phyloP scores from a whole-genome alignment of 2,329 filamentous ascomycete genomes.

The Alternaria triticina region DNA sequence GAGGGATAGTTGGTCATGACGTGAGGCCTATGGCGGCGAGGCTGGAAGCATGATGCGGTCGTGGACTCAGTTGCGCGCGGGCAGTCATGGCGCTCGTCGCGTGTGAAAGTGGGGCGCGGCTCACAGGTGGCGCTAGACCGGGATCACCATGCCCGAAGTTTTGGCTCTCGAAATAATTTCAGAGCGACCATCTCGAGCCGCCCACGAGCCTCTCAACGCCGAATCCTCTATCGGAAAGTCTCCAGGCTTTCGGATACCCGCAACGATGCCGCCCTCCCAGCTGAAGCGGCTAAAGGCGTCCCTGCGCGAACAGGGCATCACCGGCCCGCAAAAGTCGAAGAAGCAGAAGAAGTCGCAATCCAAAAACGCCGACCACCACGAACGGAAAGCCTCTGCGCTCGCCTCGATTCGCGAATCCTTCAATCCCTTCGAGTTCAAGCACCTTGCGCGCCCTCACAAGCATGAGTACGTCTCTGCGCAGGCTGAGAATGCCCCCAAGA shows the following conservation, averaged over 20 bases:
- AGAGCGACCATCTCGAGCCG: slow-evolving; percentile 8
- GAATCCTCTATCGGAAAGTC: background rate
- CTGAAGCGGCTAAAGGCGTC: slow-evolving; percentile 94
- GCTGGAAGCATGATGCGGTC: background rate
- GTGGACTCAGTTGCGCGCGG: slow-evolving; percentile 1
- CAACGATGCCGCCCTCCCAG: slow-evolving; percentile 87
- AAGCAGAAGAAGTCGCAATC: slow-evolving; percentile 80
- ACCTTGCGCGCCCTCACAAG: slow-evolving; percentile 77
- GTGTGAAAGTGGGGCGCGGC: slow-evolving; percentile 8
- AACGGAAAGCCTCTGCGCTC: slow-evolving; percentile 78
- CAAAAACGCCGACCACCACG: slow-evolving; percentile 74
- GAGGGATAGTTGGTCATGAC: slow-evolving; percentile 18
- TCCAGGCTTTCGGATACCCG: background rate
- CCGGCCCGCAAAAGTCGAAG: slow-evolving; percentile 91
- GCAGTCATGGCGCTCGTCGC: slow-evolving; percentile 28
- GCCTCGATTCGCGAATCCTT: slow-evolving; percentile 91
- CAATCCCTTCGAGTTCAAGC: slow-evolving; percentile 96
- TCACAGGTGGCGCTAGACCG: slow-evolving; percentile 9
- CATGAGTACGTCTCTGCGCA: slow-evolving; percentile 80
- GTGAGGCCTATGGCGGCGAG: background rate
- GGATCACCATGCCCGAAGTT: slow-evolving; percentile 23
- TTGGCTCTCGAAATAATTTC: slow-evolving; percentile 27
- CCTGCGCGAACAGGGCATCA: slow-evolving; percentile 84
- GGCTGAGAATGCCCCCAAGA: slow-evolving; percentile 57
- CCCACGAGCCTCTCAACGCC: slow-evolving; percentile 1